Base-by-base conservation (phyloP, 352 stramenopile species). In the Phytophthora rubi region DNA sequence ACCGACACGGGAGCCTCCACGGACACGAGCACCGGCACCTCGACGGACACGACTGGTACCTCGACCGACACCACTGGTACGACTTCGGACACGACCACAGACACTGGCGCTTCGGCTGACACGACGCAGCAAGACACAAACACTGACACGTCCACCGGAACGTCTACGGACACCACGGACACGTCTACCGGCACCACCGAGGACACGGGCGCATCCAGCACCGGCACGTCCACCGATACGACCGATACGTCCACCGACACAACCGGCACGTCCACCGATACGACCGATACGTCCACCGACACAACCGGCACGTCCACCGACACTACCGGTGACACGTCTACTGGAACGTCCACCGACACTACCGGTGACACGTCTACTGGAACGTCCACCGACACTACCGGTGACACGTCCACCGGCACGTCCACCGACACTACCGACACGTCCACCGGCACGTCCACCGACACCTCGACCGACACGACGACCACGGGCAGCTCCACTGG, bases 1-100 rank as follows among this genome's bases (percentile, higher is more conserved):
- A 55, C 51, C 16, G 68, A 71, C 52, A 76, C 62, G 9, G 52
- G 52, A 18, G 30, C 39, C 33, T 72, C 61, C 18, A 80, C 63
- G 13, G 64, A 51, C 12, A 70, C 35, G n/a, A 63, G 15, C 16
- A 53, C 12, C 26, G 59, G 6, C 15, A 66, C 52, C 7, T 68
- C 26, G 13, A 56, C 42, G 0, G 37, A 12, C 37, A 62, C 61
- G 2, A 16, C 28, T 3, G 45, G 12, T 7, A 39, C 33, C 10
- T 16, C 35, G 3, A 16, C 35, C 35, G 39, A 48, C 15, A 21
- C 15, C 6, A 68, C 51, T 9, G 62, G 21, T 32, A 70, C 53
- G 35, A 61, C 59, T 23, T 77, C 65, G 28, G 71, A 32, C 12
- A 73, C 52, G 21, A 52, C 51, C 45, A 48, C 23, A 15, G 51